These are phyloP conservation scores for Pittosporum tobira DNA, from an alignment of 129 eudicot genomes.

Conservation along the genomic window DNA sequence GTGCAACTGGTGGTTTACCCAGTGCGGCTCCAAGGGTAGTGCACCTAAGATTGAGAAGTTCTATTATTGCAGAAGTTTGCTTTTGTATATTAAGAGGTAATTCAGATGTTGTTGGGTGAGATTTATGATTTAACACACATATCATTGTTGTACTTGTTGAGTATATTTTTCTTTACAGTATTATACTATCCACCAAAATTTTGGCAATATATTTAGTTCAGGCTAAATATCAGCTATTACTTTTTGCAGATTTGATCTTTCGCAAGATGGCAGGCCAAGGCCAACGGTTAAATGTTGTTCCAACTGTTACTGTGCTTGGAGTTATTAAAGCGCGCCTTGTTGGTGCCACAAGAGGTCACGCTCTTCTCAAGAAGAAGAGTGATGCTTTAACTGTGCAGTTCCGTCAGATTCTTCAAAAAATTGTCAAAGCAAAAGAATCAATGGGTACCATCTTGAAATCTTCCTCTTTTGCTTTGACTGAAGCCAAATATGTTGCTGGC, in stretches of 20 bases:
- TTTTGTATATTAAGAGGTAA: too few relatives aligned
- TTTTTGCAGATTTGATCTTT: slow-evolving; percentile 29
- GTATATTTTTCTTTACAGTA: too few relatives aligned
- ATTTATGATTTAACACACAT: too few relatives aligned
- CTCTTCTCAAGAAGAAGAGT: slow-evolving; percentile 89
- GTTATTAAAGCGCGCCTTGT: slow-evolving; percentile 80
- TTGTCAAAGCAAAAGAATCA: slow-evolving; percentile 77
- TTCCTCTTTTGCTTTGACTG: slow-evolving; percentile 78
- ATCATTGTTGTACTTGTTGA: neutral
- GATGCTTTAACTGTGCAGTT: slow-evolving; percentile 92
- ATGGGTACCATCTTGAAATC: slow-evolving; percentile 82
- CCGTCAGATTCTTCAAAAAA: slow-evolving; percentile 67
- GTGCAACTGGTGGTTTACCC: too few relatives aligned
- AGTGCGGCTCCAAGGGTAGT: too few relatives aligned
- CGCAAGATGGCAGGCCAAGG: slow-evolving; percentile 75
- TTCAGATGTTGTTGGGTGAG: too few relatives aligned
- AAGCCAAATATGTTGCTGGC: slow-evolving; percentile 88
- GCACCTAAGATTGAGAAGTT: too few relatives aligned
- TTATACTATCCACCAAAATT: neutral
- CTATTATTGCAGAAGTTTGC: too few relatives aligned
- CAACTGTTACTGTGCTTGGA: slow-evolving; percentile 86
- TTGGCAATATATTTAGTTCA: neutral
- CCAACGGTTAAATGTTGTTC: slow-evolving; percentile 83
- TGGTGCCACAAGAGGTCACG: slow-evolving; percentile 97
- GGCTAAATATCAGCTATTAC: neutral